A percentile compares a stretch with the other conserved stretches of the same genome.
phyloP scores from a whole-genome alignment of 2,329 filamentous ascomycete genomes.

The Coleophoma cylindrospora region DNA sequence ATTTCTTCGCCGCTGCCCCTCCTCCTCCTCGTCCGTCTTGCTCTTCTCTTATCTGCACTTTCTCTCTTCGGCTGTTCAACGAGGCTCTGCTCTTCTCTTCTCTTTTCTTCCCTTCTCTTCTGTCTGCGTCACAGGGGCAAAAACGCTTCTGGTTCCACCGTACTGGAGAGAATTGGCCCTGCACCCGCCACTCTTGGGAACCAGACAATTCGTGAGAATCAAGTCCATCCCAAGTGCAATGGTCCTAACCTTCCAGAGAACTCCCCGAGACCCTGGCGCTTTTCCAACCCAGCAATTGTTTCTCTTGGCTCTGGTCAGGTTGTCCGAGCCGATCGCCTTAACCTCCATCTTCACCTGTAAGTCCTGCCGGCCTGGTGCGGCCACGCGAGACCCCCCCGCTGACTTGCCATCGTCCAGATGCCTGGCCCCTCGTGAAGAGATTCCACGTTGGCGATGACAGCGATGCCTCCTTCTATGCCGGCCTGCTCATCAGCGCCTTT shows the following conservation, averaged over 20 bases:
- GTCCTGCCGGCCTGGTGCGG: no score
- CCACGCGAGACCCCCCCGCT: no score
- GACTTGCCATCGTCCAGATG: constrained; percentile 36
- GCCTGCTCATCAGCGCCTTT: constrained; percentile 82
- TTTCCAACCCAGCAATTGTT: constrained; percentile 83
- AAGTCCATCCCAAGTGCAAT: constrained; percentile 15
- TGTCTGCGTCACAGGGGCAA: not conserved
- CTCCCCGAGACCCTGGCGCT: constrained; percentile 57
- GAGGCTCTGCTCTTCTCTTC: not conserved
- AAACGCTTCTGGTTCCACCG: not conserved
- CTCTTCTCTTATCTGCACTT: no score
- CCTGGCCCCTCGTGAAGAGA: constrained; percentile 75
- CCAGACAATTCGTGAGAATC: constrained; percentile 14
- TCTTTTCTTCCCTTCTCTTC: not conserved
- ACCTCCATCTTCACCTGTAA: constrained; percentile 81
- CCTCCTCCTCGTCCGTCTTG: no score
- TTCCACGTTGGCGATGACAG: constrained; percentile 66
- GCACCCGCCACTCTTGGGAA: not conserved
- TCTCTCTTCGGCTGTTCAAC: not conserved
- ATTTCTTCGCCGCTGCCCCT: no score
- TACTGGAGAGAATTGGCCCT: not conserved
- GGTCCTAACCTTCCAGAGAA: constrained; percentile 20
- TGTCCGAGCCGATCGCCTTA: constrained; percentile 87
- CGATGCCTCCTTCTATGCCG: constrained; percentile 84
- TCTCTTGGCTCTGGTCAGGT: constrained; percentile 86